Conservation (phyloP, 371 early-diverging fungal species). For the Rhizopus arrhizus region DNA sequence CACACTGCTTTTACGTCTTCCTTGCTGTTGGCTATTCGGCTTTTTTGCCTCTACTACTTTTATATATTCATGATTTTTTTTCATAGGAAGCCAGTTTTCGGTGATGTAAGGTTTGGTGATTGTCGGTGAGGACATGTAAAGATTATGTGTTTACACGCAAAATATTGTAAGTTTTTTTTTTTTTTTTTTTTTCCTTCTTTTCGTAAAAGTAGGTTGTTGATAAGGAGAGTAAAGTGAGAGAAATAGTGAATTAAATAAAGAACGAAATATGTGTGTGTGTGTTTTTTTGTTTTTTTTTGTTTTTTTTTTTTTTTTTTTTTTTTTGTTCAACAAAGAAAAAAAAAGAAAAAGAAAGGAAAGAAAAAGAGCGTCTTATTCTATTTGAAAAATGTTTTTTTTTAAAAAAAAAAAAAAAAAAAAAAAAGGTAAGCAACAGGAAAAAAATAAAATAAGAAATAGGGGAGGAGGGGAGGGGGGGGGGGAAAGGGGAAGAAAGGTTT, state of each 20-base stretch:
- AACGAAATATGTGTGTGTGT: background rate
- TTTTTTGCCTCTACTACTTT: background rate
- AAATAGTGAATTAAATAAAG: too few species aligned
- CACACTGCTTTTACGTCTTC: background rate
- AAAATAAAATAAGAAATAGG: background rate
- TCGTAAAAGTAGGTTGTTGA: background rate
- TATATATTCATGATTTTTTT: slow-evolving; percentile 35
- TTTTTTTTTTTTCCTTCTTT: background rate
- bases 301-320: too few species aligned
- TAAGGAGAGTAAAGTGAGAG: background rate
- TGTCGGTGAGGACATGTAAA: slow-evolving; percentile 46
- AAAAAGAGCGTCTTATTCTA: background rate
- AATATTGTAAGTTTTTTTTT: background rate
- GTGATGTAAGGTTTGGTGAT: slow-evolving; percentile 38
- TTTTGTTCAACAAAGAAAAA: background rate
- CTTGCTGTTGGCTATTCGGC: slow-evolving; percentile 13
- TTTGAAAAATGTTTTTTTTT: background rate
- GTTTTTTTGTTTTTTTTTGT: too few species aligned
- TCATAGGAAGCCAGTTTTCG: slow-evolving; percentile 50
- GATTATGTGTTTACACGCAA: slow-evolving; percentile 4
- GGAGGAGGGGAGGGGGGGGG: background rate
- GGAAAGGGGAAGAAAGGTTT: too few species aligned
- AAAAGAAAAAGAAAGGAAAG: background rate
- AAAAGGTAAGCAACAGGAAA: background rate
- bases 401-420: slow-evolving; percentile 1